Percentiles rank a stretch among this genome's conserved stretches.
phyloP scores from a whole-genome alignment of 192 early-diverging fungal species.

The Dissophora globulifera region DNA sequence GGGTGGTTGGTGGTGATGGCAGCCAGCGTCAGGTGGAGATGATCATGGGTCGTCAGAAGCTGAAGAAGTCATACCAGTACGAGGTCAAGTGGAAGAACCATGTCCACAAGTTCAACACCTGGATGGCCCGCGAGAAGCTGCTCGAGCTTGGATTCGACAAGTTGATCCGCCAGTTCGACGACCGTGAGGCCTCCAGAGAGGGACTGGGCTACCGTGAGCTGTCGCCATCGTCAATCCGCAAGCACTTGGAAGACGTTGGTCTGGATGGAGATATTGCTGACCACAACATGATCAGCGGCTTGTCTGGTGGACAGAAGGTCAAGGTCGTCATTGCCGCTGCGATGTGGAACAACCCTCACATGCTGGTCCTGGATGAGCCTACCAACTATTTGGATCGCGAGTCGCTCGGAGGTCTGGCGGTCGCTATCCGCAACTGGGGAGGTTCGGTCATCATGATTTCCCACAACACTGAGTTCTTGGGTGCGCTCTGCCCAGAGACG shows the following conservation, averaged over 20 bases:
- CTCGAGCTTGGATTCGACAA: constrained; percentile 84
- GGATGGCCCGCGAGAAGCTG: constrained; percentile 73
- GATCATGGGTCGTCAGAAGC: constrained; percentile 75
- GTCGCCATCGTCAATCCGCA: constrained; percentile 53
- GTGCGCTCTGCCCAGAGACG: constrained; percentile 75
- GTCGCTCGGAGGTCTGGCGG: constrained; percentile 79
- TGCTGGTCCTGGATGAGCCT: constrained; percentile 80
- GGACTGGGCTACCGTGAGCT: constrained; percentile 52
- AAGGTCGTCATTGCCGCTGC: constrained; percentile 60
- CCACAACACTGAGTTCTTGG: constrained; percentile 82
- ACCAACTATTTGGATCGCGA: constrained; percentile 83
- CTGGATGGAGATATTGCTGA: constrained; percentile 58
- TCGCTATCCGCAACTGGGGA: constrained; percentile 77
- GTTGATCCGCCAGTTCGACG: constrained; percentile 63
- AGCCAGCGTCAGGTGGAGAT: constrained; percentile 60
- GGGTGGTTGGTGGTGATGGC: constrained; percentile 50
- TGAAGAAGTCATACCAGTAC: constrained; percentile 72
- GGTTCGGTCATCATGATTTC: constrained; percentile 87
- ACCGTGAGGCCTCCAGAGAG: constrained; percentile 62
- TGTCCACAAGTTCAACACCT: constrained; percentile 81
- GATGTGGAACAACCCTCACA: constrained; percentile 78
- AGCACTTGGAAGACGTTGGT: constrained; percentile 58
- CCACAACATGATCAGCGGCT: constrained; percentile 70
- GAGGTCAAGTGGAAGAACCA: constrained; percentile 80
- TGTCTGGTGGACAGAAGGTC: constrained; percentile 80